phyloP scores from a whole-genome alignment of 805 yeast species.

The Saccharomycopsis sp. region DNA sequence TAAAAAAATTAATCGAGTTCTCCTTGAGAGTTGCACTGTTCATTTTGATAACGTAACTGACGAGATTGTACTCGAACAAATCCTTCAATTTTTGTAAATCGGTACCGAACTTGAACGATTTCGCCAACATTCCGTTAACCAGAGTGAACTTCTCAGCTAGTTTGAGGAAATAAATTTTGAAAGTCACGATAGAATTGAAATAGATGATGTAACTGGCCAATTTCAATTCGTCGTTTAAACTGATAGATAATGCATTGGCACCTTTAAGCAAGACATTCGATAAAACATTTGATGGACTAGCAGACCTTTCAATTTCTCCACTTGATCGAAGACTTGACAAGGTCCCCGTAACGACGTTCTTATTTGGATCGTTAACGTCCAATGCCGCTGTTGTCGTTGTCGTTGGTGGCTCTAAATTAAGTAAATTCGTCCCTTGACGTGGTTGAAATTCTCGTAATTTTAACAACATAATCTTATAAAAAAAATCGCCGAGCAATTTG shows the following conservation, averaged over 20 bases:
- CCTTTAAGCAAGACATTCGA: conserved; percentile 34
- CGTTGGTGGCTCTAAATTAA: conserved; percentile 20
- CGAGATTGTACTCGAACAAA: conserved; percentile 25
- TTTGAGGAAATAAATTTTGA: conserved; percentile 49
- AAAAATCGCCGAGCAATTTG: conserved; percentile 56
- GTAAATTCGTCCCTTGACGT: conserved; percentile 29
- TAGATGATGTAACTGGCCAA: conserved; percentile 57
- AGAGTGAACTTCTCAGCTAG: conserved; percentile 36
- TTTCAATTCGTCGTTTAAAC: conserved; percentile 39
- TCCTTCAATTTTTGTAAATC: conserved; percentile 28
- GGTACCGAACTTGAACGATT: conserved; percentile 34
- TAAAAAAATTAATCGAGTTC: conserved; percentile 38
- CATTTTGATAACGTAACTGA: conserved; percentile 24
- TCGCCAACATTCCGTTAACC: conserved; percentile 25
- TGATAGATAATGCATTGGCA: conserved; percentile 34
- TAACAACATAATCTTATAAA: conserved; percentile 47
- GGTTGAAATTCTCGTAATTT: conserved; percentile 41
- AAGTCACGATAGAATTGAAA: conserved; percentile 65
- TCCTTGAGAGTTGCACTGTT: conserved; percentile 31
- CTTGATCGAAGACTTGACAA: conserved; percentile 8
- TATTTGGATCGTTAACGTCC: conserved; percentile 3
- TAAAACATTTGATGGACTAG: conserved; percentile 7
- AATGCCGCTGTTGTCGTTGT: conserved; percentile 20
- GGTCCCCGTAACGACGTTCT: conserved; percentile 17
- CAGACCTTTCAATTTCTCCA: neutral